Conservation (phyloP, 805 yeast genomes). For the Lipomyces lipofer region DNA sequence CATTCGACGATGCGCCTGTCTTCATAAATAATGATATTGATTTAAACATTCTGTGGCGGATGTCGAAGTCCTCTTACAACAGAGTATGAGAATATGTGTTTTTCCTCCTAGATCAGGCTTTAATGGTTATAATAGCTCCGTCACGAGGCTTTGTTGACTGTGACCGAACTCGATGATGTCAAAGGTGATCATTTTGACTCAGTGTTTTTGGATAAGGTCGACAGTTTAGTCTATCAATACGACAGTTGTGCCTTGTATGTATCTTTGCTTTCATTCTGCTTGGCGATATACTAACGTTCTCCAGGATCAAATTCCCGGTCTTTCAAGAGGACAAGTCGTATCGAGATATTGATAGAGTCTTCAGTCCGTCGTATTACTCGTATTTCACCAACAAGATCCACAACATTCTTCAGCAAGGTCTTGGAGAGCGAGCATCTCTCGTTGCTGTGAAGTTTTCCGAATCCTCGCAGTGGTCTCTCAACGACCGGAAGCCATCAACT, state of each 20-base stretch:
- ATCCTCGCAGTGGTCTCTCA: conserved; percentile 38
- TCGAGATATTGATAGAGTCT: conserved; percentile 18
- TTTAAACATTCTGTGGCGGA: conserved; percentile 22
- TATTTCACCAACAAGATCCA: conserved; percentile 47
- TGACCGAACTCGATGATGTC: conserved; percentile 69
- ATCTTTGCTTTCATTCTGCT: background rate
- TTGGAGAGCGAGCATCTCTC: conserved; percentile 42
- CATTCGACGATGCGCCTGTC: conserved; percentile 13
- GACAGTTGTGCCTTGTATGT: conserved; percentile 48
- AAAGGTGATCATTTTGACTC: conserved; percentile 80
- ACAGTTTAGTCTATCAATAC: conserved; percentile 54
- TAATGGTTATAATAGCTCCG: conserved; percentile 46
- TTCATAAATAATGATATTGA: conserved; percentile 16
- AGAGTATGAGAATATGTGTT: conserved; percentile 6
- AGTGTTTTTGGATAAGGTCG: conserved; percentile 64
- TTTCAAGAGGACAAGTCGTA: conserved; percentile 15
- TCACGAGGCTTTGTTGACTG: conserved; percentile 67
- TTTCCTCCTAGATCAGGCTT: background rate
- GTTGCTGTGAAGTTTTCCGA: conserved; percentile 38
- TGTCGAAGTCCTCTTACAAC: conserved; percentile 15
- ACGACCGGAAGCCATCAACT: conserved; percentile 26
- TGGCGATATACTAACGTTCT: background rate
- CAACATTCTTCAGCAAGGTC: conserved; percentile 33
- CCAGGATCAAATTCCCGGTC: conserved; percentile 14
- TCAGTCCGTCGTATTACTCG: conserved; percentile 21